Evolutionary conservation across 805 yeast species (phyloP).

Genomic region (Ogataea wickerhamii): DNA sequence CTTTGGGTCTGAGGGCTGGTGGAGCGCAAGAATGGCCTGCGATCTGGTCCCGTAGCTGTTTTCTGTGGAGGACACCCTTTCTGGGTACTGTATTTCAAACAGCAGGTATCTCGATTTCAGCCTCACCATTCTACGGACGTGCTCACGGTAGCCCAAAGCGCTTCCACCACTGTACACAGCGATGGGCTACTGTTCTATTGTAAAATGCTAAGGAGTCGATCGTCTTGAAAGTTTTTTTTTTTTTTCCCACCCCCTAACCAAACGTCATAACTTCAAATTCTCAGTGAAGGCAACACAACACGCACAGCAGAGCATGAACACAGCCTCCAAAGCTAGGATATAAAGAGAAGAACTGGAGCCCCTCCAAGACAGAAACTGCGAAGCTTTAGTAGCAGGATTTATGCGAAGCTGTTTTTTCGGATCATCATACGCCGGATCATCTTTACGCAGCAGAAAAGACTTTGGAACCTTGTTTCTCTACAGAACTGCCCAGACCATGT

Average conservation of each 20-base stretch:
- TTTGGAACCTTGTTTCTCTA: background rate
- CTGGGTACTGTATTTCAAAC: constrained; percentile 75
- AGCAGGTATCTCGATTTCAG: constrained; percentile 79
- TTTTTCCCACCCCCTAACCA: no score
- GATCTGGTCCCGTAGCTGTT: constrained; percentile 26
- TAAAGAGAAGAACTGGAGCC: no score
- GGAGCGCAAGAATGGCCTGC: constrained; percentile 44
- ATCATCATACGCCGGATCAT: background rate
- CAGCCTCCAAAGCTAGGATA: no score
- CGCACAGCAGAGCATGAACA: no score
- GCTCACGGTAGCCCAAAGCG: no score
- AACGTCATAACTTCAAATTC: no score
- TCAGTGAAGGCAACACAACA: no score
- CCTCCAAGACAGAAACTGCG: no score
- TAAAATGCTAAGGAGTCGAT: background rate
- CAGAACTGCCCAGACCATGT: constrained; percentile 2
- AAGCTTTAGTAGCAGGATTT: background rate
- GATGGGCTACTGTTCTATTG: no score
- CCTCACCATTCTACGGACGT: no score
- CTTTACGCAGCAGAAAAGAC: background rate
- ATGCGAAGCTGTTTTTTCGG: constrained; percentile 1
- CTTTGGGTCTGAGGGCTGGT: constrained; percentile 45
- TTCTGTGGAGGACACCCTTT: constrained; percentile 11
- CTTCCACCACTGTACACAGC: no score
- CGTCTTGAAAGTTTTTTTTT: no score